Percentiles rank a stretch among this genome's conserved stretches.
These are phyloP conservation scores for Bryoerythrophyllum caledonicum DNA, from an alignment of 225 moss, liverwort and hornwort genomes.

Conservation along the genomic window DNA sequence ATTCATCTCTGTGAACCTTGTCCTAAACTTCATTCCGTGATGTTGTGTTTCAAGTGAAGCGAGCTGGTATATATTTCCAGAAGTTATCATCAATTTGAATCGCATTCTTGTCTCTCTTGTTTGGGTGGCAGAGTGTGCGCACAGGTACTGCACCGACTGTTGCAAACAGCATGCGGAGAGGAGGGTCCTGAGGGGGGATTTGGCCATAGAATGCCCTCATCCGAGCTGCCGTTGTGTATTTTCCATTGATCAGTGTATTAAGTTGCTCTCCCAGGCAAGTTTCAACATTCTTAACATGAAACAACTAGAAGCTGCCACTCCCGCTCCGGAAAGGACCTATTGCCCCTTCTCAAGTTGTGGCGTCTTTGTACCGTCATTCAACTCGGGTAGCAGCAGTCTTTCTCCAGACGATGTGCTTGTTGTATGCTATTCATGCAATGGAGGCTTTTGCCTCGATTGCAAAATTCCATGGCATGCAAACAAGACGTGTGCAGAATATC, in stretches of 20 bases:
- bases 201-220: conserved; percentile 27
- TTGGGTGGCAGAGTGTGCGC: conserved; percentile 26
- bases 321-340: conserved; percentile 18
- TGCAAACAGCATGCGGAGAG: conserved; percentile 28
- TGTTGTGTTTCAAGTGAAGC: not conserved
- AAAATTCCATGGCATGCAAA: conserved; percentile 26
- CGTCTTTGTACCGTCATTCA: conserved; percentile 22
- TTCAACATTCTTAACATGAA: conserved; percentile 25
- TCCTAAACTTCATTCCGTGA: not conserved
- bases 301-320: conserved; percentile 32
- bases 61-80: no score
- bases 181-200: conserved; percentile 14
- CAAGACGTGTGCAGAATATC: conserved; percentile 27
- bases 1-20: not conserved
- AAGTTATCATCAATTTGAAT: no score
- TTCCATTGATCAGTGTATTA: not conserved
- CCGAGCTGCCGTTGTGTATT: not conserved
- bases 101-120: not conserved
- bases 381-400: not conserved
- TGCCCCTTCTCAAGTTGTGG: conserved; percentile 37
- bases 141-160: conserved; percentile 35
- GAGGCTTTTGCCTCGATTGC: conserved; percentile 30
- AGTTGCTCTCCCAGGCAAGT: conserved; percentile 7
- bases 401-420: conserved; percentile 4
- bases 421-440: conserved; percentile 30